Evolutionary conservation across 139 green algal genomes (phyloP), one percentile per base, ranked within the genome.

Genomic region (Chlamydomonas sphaeroides): DNA sequence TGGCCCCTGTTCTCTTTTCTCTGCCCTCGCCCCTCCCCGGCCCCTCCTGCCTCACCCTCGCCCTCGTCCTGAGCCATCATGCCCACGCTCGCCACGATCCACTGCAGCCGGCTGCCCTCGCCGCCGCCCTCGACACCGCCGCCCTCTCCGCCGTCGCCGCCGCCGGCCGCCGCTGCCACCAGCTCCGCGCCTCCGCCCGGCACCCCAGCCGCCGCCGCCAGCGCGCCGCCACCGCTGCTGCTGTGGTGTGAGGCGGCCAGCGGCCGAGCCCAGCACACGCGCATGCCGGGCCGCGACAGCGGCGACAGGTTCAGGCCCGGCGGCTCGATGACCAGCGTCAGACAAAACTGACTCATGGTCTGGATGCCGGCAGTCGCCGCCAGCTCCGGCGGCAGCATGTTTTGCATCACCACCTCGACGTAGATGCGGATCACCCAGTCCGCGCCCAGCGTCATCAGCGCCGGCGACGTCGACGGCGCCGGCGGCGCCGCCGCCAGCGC

Each of bases 361-460:
- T 66, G n/a, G 51, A 57, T 70, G 39, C 33, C 68, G 25, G 48
- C 67, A 7, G 70, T 62, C 33, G 65, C 59, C 28, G 61, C 65
- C 5, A 63, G 48, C 25, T 71, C 68, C 0, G 79, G 39, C 25
- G 77, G 82, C 65, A 87, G 78, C 84, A 88, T 66, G 62, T 88
- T 78, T 6, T 61, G 48, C 77, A 90, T 86, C 35, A 89, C 74
- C 1, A 95, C 92, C 73, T 94, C 92, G 23, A 95, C 90, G 84
- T 88, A 95, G 20, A 95, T 88, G 21, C 92, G 88, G 26, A 95
- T 88, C 28, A 88, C 78, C 57, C 90, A 84, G 69, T 94, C 92
- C 0, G 74, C 78, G 14, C 87, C 86, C 8, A 91, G 83, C 3
- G 92, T 94, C 83, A 95, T 86, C 35, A 95, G 81, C 17, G 92